phyloP scores from a whole-genome alignment of 139 green algal genomes.

The Chlamydomonas sphaeroides region DNA sequence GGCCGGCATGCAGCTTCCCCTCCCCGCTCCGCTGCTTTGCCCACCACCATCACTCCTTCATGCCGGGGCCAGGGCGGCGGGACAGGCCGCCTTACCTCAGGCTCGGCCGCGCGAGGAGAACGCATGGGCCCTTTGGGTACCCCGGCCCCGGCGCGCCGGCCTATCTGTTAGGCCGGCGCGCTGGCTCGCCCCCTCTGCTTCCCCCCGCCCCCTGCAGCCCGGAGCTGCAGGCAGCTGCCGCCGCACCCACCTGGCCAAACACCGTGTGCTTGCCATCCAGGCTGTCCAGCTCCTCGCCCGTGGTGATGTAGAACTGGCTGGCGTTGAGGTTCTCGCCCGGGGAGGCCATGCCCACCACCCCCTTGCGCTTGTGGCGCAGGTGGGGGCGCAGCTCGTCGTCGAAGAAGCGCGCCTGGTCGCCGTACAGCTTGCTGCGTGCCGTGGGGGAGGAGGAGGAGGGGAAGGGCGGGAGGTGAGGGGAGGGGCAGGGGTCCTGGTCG shows the following conservation, averaged over 20 bases:
- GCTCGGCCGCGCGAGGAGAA: no score
- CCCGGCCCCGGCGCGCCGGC: no score
- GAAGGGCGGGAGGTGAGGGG: neutral
- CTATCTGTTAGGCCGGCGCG: no score
- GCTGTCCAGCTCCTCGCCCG: slow-evolving; percentile 71
- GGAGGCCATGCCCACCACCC: slow-evolving; percentile 92
- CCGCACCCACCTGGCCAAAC: slow-evolving; percentile 82
- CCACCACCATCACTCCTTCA: no score
- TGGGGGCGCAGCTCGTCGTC: slow-evolving; percentile 90
- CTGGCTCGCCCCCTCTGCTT: no score
- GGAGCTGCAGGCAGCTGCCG: no score
- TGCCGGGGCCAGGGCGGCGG: no score
- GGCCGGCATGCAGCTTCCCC: no score
- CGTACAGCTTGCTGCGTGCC: slow-evolving; percentile 77
- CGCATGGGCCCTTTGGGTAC: no score
- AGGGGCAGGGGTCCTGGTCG: neutral
- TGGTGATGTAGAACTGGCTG: slow-evolving; percentile 95
- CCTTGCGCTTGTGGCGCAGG: slow-evolving; percentile 85
- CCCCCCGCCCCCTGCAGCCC: no score
- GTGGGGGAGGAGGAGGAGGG: neutral
- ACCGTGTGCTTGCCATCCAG: slow-evolving; percentile 96
- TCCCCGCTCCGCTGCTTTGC: no score
- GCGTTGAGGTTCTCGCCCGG: slow-evolving; percentile 80
- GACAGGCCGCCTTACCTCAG: no score
- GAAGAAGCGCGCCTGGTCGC: slow-evolving; percentile 92